Conservation (phyloP, 2,329 filamentous ascomycete genomes). For the Colletotrichum tanaceti region DNA sequence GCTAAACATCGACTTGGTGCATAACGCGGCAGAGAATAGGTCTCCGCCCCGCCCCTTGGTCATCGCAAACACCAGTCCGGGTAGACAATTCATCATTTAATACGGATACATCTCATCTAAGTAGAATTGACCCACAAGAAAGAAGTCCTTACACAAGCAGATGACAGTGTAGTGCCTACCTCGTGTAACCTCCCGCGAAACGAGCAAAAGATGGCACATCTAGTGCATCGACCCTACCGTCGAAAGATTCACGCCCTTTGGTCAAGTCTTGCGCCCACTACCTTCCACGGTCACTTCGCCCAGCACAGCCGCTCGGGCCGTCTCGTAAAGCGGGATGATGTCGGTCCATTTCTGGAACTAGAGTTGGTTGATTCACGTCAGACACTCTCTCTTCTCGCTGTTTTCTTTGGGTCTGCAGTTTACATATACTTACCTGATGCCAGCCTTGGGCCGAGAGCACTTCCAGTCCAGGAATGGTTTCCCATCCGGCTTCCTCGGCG, state of each 20-base stretch:
- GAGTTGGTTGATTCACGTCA: slow-evolving; percentile 37
- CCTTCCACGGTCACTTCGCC: slow-evolving; percentile 13
- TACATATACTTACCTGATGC: slow-evolving; percentile 74
- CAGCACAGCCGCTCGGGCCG: slow-evolving; percentile 71
- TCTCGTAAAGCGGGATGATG: slow-evolving; percentile 77
- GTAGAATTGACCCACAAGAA: background rate
- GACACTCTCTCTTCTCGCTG: slow-evolving; percentile 37
- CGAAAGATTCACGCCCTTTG: background rate
- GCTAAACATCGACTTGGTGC: no score
- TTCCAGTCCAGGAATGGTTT: slow-evolving; percentile 86
- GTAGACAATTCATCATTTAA: background rate
- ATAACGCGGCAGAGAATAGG: no score
- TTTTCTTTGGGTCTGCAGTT: no score
- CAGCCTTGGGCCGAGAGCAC: slow-evolving; percentile 89
- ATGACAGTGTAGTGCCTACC: background rate
- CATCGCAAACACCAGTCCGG: no score
- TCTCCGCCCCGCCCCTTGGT: no score
- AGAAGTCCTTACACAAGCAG: background rate
- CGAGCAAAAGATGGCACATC: background rate
- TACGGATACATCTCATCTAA: background rate
- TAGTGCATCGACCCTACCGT: background rate
- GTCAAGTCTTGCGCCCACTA: background rate
- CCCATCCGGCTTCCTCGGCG: slow-evolving; percentile 82
- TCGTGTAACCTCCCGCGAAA: background rate
- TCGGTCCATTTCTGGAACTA: slow-evolving; percentile 88